These are phyloP conservation scores for Septoria petroselini DNA, from an alignment of 2,329 filamentous ascomycete genomes.

Conservation along the genomic window DNA sequence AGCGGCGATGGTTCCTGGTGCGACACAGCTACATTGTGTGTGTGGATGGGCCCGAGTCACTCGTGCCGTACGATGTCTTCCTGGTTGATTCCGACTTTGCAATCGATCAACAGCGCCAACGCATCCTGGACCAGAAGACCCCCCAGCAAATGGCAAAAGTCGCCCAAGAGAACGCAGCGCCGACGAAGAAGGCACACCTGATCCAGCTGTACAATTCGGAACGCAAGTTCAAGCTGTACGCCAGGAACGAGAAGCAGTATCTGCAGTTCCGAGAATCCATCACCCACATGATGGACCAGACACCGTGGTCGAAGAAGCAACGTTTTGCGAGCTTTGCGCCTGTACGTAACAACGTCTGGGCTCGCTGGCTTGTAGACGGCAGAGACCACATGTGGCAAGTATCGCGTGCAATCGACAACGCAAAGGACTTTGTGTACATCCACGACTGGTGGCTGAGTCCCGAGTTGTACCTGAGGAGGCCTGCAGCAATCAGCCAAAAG, in stretches of 20 bases:
- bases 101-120: constrained; percentile 67
- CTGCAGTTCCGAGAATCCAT: constrained; percentile 94
- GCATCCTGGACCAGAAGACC: constrained; percentile 52
- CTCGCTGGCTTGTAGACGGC: constrained; percentile 94
- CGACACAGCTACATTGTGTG: constrained; percentile 96
- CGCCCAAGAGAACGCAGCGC: constrained; percentile 57
- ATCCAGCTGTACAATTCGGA: constrained; percentile 88
- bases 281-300: constrained; percentile 75
- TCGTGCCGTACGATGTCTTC: constrained; percentile 98
- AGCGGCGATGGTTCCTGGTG: constrained; percentile 97
- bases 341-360: constrained; percentile 79
- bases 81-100: constrained; percentile 88
- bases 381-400: constrained; percentile 99
- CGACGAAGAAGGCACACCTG: constrained; percentile 70
- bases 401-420: constrained; percentile 93
- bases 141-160: constrained; percentile 62
- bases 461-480: constrained; percentile 89
- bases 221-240: constrained; percentile 84
- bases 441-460: constrained; percentile 99
- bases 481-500: constrained; percentile 93
- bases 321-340: constrained; percentile 93
- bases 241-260: constrained; percentile 83
- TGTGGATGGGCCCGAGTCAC: constrained; percentile 96
- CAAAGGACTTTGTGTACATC: constrained; percentile 96
- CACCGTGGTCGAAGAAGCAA: constrained; percentile 77